Evolutionary conservation across 2,329 filamentous ascomycete genomes (phyloP).

Genomic region (Emydomyces testavorans): DNA sequence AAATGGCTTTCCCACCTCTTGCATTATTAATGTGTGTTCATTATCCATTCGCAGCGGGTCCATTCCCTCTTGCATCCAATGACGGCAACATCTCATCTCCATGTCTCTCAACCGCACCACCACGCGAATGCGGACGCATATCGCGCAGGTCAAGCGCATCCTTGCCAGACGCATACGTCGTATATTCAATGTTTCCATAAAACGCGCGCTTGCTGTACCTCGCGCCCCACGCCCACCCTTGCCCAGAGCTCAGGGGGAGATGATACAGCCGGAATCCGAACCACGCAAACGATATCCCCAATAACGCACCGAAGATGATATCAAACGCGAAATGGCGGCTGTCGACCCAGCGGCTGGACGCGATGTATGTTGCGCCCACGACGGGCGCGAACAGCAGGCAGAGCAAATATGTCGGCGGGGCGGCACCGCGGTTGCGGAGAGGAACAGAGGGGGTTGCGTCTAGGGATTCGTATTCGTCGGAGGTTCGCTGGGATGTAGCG

Average conservation of each 20-base stretch:
- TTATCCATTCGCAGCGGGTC: not conserved
- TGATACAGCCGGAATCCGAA: constrained; percentile 80
- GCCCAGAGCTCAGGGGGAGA: constrained; percentile 62
- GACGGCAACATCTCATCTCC: not conserved
- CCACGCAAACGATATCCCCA: constrained; percentile 60
- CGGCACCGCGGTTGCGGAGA: constrained; percentile 61
- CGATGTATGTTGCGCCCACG: constrained; percentile 65
- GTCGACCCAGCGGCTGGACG: constrained; percentile 76
- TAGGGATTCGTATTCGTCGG: not conserved
- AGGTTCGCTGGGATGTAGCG: not conserved
- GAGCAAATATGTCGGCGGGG: constrained; percentile 70
- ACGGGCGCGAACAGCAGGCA: constrained; percentile 59
- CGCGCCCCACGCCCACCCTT: constrained; percentile 82
- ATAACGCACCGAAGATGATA: constrained; percentile 69
- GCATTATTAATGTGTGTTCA: not conserved
- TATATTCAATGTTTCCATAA: constrained; percentile 25
- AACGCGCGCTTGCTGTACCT: constrained; percentile 62
- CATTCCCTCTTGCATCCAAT: not conserved
- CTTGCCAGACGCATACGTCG: constrained; percentile 19
- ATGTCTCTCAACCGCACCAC: not conserved
- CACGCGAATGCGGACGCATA: not conserved
- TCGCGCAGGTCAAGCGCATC: not conserved
- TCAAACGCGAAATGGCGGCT: constrained; percentile 90
- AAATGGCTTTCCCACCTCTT: too few relatives aligned
- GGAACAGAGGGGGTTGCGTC: constrained; percentile 34